A percentile compares a stretch with the other conserved stretches of the same genome.
These are phyloP conservation scores for Xylariaceae sp. DNA, from an alignment of 2,329 filamentous ascomycete genomes.

Conservation along the genomic window DNA sequence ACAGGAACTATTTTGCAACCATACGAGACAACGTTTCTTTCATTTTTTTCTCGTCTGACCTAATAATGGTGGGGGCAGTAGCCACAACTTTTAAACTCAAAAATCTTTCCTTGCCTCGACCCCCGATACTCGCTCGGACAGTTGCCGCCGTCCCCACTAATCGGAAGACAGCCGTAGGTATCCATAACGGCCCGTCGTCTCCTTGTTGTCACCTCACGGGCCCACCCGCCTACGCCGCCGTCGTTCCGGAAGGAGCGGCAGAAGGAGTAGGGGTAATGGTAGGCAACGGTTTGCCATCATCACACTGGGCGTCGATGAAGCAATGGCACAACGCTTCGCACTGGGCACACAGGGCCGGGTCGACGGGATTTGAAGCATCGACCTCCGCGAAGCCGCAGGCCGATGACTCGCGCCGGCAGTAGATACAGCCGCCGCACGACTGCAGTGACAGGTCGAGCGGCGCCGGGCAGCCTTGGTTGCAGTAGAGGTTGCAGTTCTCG, in stretches of 20 bases:
- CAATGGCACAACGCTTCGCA: slow-evolving; percentile 21
- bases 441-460: slow-evolving; percentile 7
- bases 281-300: slow-evolving; percentile 1
- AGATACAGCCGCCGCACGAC: slow-evolving; percentile 21
- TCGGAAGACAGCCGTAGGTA: too few species aligned
- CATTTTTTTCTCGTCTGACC: too few species aligned
- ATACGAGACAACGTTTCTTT: too few species aligned
- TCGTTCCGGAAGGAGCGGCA: background rate
- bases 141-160: too few species aligned
- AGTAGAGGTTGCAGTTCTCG: slow-evolving; percentile 21
- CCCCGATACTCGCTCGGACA: too few species aligned
- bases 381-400: slow-evolving; percentile 18
- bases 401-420: slow-evolving; percentile 27
- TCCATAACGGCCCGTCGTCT: too few species aligned
- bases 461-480: slow-evolving; percentile 22
- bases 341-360: slow-evolving; percentile 18
- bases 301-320: slow-evolving; percentile 15
- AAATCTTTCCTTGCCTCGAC: too few species aligned
- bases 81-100: too few species aligned
- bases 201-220: too few species aligned
- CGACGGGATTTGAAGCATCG: slow-evolving; percentile 13
- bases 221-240: too few species aligned
- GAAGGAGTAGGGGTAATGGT: slow-evolving; percentile 3
- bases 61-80: too few species aligned
- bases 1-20: too few species aligned